Evolutionary conservation across 2,329 filamentous ascomycete genomes (phyloP).

Genomic region (Aspergillus sp.): DNA sequence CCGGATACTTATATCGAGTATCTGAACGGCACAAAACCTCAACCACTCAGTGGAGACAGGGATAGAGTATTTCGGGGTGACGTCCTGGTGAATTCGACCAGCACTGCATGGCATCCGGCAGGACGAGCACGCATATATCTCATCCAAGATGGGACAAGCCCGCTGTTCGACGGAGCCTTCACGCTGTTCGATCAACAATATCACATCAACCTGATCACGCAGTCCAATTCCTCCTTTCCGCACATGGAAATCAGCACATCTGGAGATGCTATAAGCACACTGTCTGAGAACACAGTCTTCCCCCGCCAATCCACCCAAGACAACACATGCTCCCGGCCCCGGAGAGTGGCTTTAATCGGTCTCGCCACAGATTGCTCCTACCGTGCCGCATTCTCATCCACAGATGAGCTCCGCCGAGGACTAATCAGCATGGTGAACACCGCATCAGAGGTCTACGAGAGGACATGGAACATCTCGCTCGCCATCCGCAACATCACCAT

Average conservation of each 20-base stretch:
- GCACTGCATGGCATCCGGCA: neutral
- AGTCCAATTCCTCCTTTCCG: too few species aligned
- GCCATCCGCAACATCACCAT: constrained; percentile 82
- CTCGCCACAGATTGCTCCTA: constrained; percentile 91
- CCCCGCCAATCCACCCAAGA: neutral
- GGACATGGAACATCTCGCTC: constrained; percentile 87
- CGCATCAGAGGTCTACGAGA: constrained; percentile 83
- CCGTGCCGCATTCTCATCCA: constrained; percentile 60
- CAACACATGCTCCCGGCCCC: constrained; percentile 69
- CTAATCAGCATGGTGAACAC: constrained; percentile 68
- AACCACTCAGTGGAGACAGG: neutral
- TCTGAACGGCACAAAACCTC: constrained; percentile 1
- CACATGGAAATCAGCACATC: too few species aligned
- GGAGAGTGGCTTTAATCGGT: constrained; percentile 83
- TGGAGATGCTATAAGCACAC: neutral
- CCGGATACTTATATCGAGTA: constrained; percentile 12
- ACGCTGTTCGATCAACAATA: constrained; percentile 7
- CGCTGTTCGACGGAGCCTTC: constrained; percentile 17
- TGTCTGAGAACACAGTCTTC: neutral
- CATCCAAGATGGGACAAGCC: constrained; percentile 8
- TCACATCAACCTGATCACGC: constrained; percentile 3
- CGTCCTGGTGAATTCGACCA: neutral
- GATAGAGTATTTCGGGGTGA: constrained; percentile 9
- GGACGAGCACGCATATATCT: constrained; percentile 20
- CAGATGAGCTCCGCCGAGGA: constrained; percentile 53